Evolutionary conservation across 1,139 yeast genomes (phyloP).

Genomic region (Wickerhamiella infanticola): DNA sequence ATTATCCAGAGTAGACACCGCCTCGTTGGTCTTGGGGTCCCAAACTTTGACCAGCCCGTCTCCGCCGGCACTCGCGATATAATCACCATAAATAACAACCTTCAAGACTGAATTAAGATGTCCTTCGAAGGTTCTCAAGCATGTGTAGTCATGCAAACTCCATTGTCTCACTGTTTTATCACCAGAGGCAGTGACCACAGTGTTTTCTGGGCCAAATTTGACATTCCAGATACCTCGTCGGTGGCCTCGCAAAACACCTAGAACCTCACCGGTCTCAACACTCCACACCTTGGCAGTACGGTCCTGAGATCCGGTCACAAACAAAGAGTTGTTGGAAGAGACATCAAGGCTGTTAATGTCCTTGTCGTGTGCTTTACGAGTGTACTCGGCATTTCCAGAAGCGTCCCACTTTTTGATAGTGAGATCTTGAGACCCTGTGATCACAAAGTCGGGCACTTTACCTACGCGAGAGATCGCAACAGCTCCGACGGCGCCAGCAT

Average conservation of each 20-base stretch:
- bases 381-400: conserved; percentile 35
- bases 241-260: conserved; percentile 78
- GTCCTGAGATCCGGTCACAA: conserved; percentile 95
- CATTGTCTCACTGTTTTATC: conserved; percentile 83
- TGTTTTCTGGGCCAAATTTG: conserved; percentile 64
- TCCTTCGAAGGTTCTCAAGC: conserved; percentile 78
- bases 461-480: conserved; percentile 50
- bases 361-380: conserved; percentile 92
- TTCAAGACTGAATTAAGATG: conserved; percentile 87
- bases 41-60: conserved; percentile 88
- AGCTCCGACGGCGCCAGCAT: conserved; percentile 75
- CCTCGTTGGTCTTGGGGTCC: conserved; percentile 68
- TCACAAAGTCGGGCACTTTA: conserved; percentile 47
- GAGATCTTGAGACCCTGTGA: conserved; percentile 80
- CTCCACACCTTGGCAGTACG: conserved; percentile 86
- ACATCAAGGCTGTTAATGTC: conserved; percentile 82
- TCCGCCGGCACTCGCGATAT: conserved; percentile 75
- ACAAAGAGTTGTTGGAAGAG: conserved; percentile 71
- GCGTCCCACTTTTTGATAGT: conserved; percentile 83
- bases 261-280: conserved; percentile 60
- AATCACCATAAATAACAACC: conserved; percentile 48
- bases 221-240: conserved; percentile 92
- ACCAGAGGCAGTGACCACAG: conserved; percentile 68
- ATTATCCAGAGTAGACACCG: conserved; percentile 68
- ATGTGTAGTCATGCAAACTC: conserved; percentile 65